phyloP scores from a whole-genome alignment of 2,329 filamentous ascomycete species.

The Aureobasidium sp. region DNA sequence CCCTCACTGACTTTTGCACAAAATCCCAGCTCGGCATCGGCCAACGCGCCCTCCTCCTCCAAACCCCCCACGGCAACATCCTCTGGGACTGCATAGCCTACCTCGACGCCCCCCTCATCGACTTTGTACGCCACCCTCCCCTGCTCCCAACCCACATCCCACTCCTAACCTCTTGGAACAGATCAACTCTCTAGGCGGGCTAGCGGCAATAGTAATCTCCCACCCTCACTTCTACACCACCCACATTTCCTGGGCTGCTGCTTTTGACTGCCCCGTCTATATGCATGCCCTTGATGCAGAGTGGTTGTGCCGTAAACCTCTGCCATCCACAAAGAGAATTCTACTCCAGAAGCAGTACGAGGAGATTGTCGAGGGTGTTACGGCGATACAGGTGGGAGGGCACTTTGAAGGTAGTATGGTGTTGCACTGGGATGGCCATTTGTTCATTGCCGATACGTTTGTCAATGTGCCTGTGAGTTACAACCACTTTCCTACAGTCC shows the following conservation, averaged over 20 bases:
- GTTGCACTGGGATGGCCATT: constrained; percentile 48
- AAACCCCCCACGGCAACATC: constrained; percentile 58
- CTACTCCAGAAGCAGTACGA: constrained; percentile 33
- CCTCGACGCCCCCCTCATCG: constrained; percentile 56
- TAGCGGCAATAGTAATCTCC: constrained; percentile 56
- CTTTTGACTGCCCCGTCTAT: constrained; percentile 63
- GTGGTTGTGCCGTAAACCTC: constrained; percentile 50
- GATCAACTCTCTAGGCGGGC: constrained; percentile 53
- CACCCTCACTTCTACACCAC: constrained; percentile 77
- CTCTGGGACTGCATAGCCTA: constrained; percentile 72
- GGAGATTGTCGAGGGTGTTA: constrained; percentile 41
- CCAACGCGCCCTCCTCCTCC: constrained; percentile 61
- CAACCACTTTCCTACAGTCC: not conserved
- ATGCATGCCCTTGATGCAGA: constrained; percentile 53
- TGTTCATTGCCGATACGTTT: constrained; percentile 73
- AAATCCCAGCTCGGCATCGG: constrained; percentile 66
- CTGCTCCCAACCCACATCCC: not conserved
- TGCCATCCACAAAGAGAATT: constrained; percentile 32
- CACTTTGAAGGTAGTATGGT: constrained; percentile 72
- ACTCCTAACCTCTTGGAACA: constrained; percentile 6
- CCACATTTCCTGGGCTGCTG: constrained; percentile 61
- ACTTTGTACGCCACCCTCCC: constrained; percentile 30
- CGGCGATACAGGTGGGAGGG: constrained; percentile 61
- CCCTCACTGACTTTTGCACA: not conserved
- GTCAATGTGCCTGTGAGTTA: constrained; percentile 53